A percentile compares a stretch with the other conserved stretches of the same genome.
phyloP scores from a whole-genome alignment of 768 basidiomycete species.

The Lentinus tigrinus region DNA sequence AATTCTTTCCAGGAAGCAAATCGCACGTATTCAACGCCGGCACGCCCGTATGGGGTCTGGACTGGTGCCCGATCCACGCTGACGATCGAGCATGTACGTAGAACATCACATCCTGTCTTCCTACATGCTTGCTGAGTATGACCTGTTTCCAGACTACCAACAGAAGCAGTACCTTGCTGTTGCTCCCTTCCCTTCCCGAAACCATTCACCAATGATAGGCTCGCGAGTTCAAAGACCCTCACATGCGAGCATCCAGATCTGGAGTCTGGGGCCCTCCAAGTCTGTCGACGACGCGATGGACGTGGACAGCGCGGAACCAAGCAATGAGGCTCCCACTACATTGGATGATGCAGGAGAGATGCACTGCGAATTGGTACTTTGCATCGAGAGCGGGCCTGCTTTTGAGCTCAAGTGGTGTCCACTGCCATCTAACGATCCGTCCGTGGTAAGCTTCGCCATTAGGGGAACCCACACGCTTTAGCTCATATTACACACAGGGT shows the following conservation, averaged over 20 bases:
- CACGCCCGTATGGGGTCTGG: constrained; percentile 85
- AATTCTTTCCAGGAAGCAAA: constrained; percentile 54
- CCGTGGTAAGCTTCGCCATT: constrained; percentile 32
- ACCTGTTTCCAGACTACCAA: constrained; percentile 40
- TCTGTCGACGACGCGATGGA: constrained; percentile 9
- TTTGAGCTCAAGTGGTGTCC: constrained; percentile 93
- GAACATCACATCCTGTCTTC: background rate
- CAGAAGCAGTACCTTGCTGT: constrained; percentile 84
- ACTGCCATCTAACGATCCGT: constrained; percentile 70
- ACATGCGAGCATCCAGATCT: constrained; percentile 81
- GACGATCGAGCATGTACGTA: constrained; percentile 53
- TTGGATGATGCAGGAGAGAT: constrained; percentile 45
- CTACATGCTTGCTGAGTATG: no score
- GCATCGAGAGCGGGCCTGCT: constrained; percentile 77
- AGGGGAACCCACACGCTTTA: background rate
- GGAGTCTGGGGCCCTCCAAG: constrained; percentile 49
- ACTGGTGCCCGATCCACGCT: constrained; percentile 86
- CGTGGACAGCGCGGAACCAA: background rate
- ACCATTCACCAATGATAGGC: constrained; percentile 67
- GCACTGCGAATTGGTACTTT: constrained; percentile 82
- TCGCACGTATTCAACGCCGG: constrained; percentile 83
- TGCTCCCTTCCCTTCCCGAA: constrained; percentile 64
- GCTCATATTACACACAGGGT: background rate
- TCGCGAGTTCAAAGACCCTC: constrained; percentile 52
- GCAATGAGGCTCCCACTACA: background rate